A percentile compares a stretch with the other conserved stretches of the same genome.
Evolutionary conservation across 2,329 filamentous ascomycete species (phyloP).

Genomic region (Pseudocercospora ulei): DNA sequence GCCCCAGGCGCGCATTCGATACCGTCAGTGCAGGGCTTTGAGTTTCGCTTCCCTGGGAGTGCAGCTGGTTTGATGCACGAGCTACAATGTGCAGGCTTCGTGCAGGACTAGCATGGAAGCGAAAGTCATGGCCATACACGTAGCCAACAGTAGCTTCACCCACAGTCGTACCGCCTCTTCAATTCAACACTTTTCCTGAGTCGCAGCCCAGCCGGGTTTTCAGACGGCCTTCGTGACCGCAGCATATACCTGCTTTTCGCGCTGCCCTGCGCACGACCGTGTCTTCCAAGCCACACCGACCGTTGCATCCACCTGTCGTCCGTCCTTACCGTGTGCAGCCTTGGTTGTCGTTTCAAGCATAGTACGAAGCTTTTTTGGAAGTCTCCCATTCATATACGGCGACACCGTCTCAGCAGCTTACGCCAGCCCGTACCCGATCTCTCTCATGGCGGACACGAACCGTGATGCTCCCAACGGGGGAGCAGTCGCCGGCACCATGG

Average conservation of each 20-base stretch:
- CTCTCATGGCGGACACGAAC: slow-evolving; percentile 14
- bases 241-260: slow-evolving; percentile 1
- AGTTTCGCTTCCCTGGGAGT: slow-evolving; percentile 11
- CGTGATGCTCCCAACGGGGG: slow-evolving; percentile 6
- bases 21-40: slow-evolving; percentile 1
- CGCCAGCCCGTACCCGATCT: slow-evolving; percentile 2
- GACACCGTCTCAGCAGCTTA: background rate
- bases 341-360: slow-evolving; percentile 9
- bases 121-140: slow-evolving; percentile 14
- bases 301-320: slow-evolving; percentile 12
- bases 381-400: background rate
- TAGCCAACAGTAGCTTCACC: slow-evolving; percentile 11
- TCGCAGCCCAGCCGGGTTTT: slow-evolving; percentile 3
- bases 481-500: slow-evolving; percentile 5
- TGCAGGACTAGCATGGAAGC: slow-evolving; percentile 12
- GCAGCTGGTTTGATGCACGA: slow-evolving; percentile 13
- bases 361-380: background rate
- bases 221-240: slow-evolving; percentile 2
- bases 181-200: slow-evolving; percentile 1
- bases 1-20: background rate
- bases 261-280: background rate
- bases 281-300: slow-evolving; percentile 8
- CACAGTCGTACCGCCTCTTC: slow-evolving; percentile 5
- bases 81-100: slow-evolving; percentile 9
- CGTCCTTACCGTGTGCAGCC: slow-evolving; percentile 18